These are phyloP conservation scores for Scheffersomyces stipitis DNA, from an alignment of 805 yeast species.

Conservation along the genomic window DNA sequence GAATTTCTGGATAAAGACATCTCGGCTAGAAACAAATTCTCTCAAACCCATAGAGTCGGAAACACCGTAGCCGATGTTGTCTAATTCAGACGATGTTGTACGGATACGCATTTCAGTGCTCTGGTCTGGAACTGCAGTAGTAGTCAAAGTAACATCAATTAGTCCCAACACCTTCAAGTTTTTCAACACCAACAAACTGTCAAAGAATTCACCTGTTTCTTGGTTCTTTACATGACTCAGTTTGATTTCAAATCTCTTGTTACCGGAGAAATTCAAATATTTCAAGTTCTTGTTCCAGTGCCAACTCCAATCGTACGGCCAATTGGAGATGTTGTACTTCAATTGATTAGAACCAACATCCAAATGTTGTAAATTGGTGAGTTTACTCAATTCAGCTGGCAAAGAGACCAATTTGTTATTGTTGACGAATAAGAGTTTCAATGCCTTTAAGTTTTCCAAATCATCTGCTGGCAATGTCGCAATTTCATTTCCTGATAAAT, in stretches of 20 bases:
- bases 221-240: slow-evolving; percentile 57
- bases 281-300: slow-evolving; percentile 72
- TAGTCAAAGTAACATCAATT: slow-evolving; percentile 93
- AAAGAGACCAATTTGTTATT: slow-evolving; percentile 82
- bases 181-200: slow-evolving; percentile 60
- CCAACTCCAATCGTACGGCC: slow-evolving; percentile 99
- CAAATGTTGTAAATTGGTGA: slow-evolving; percentile 60
- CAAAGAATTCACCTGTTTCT: slow-evolving; percentile 63
- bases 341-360: slow-evolving; percentile 91
- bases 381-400: slow-evolving; percentile 83
- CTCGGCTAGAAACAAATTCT: slow-evolving; percentile 69
- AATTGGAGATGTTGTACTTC: slow-evolving; percentile 89
- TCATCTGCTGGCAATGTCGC: slow-evolving; percentile 84
- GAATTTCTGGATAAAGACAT: slow-evolving; percentile 82
- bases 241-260: slow-evolving; percentile 85
- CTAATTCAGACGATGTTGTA: slow-evolving; percentile 80
- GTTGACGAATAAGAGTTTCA: slow-evolving; percentile 68
- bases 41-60: slow-evolving; percentile 80
- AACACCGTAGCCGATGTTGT: slow-evolving; percentile 82
- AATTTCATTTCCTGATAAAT: slow-evolving; percentile 79
- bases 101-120: slow-evolving; percentile 78
- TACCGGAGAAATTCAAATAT: slow-evolving; percentile 89
- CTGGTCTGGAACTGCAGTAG: slow-evolving; percentile 88
- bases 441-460: slow-evolving; percentile 56
- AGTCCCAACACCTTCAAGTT: slow-evolving; percentile 75